Evolutionary conservation across 306 rosid genomes (phyloP), one percentile per base, ranked within the genome.

Genomic region (Delonix regia): DNA sequence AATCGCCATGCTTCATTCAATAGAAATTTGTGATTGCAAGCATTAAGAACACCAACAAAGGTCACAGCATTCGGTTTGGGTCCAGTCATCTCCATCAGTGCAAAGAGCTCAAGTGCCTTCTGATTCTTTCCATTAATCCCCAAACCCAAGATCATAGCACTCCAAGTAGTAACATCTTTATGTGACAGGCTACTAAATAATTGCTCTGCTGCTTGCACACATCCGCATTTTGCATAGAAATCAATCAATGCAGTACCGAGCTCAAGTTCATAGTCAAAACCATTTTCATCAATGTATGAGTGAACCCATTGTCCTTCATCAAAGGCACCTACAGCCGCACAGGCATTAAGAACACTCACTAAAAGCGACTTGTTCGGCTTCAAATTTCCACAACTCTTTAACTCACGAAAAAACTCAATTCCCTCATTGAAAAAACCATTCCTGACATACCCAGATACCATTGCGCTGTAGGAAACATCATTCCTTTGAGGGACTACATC

Each of bases 31-130:
- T 87, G 87, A 77, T 87, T 87, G 69, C 94, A 90, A 38, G 94
- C 90, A 13, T 81, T 80, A 10, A 90, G 91, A 80, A 76, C 86
- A 4, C 87, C 91, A 77, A 90, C 22, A 62, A 87, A 86, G 25
- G 94, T 84, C 39, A 86, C 84, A 3, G 75, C 84, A 74, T 90
- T 87, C 14, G 94, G 90, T 30, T 75, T 75, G 13, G 87, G 91
- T 49, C 94, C 94, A 57, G 82, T 66, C 77, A 55, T 75, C 71
- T 87, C 90, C 94, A 89, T 89, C 69, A 68, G 51, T 3, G 62
- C 14, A 36, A 87, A 87, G 41, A 87, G 71, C 15, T 85, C 86
- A 24, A 89, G 83, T 0, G 84, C 91, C 81, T 4, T 78, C 9
- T 44, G 22, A 53, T 79, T 86, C 55, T 69, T 77, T 64, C 83